These are phyloP conservation scores for Neckera pumila DNA, from an alignment of 225 moss, liverwort and hornwort genomes.

Conservation along the genomic window DNA sequence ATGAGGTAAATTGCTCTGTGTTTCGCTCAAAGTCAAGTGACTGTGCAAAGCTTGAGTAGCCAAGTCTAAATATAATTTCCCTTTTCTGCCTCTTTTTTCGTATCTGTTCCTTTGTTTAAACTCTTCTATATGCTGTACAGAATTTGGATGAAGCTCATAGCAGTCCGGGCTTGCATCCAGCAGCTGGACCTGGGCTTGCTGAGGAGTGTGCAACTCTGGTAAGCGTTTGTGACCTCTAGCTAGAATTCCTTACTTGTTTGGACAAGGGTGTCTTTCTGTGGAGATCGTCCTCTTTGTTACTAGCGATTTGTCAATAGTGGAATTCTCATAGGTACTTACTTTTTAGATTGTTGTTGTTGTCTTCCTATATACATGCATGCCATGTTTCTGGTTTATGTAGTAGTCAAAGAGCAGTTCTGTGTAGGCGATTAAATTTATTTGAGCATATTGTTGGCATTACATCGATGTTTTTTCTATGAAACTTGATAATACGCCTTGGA, in stretches of 20 bases:
- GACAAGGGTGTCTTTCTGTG: not conserved
- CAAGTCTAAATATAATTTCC: not conserved
- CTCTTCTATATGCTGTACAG: constrained; percentile 27
- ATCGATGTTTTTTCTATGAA: not conserved
- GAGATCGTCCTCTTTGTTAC: not conserved
- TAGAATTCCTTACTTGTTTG: not conserved
- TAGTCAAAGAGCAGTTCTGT: not conserved
- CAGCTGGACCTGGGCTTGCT: constrained; percentile 95
- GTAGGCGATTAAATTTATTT: not conserved
- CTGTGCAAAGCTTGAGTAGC: not conserved
- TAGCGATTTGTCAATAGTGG: not conserved
- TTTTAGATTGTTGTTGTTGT: not conserved
- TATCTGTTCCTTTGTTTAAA: not conserved
- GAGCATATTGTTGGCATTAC: not conserved
- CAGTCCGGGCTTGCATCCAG: constrained; percentile 90
- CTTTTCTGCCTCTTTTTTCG: not conserved
- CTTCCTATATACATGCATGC: not conserved
- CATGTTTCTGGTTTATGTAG: not conserved
- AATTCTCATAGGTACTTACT: not conserved
- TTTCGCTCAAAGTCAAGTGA: not conserved
- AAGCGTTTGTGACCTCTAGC: not conserved
- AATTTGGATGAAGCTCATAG: constrained; percentile 93
- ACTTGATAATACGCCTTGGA: not conserved
- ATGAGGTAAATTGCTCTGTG: constrained; percentile 49
- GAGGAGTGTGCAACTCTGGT: constrained; percentile 97